Evolutionary conservation across 2,329 filamentous ascomycete genomes (phyloP).

Genomic region (Cladosporium colombiae): DNA sequence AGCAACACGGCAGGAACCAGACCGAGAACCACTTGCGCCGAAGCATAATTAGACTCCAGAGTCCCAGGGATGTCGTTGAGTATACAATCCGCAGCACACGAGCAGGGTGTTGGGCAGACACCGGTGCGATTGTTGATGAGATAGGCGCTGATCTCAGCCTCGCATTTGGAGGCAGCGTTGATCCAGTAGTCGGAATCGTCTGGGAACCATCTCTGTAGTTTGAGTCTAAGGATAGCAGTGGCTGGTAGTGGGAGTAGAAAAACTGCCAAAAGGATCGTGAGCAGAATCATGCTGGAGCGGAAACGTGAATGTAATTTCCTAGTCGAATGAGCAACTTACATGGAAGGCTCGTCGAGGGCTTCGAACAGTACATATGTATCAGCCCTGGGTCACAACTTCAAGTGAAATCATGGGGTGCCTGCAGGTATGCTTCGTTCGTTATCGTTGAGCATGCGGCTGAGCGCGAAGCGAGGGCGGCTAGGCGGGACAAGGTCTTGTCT

Average conservation of each 20-base stretch:
- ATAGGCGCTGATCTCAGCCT: neutral
- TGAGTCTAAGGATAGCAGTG: neutral
- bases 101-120: neutral
- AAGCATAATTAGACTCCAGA: conserved; percentile 1
- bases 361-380: neutral
- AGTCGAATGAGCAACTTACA: neutral
- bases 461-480: neutral
- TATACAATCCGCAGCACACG: conserved; percentile 3
- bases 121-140: neutral
- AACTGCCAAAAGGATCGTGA: neutral
- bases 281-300: neutral
- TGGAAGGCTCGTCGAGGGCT: neutral
- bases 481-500: neutral
- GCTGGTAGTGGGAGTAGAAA: neutral
- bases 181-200: neutral
- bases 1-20: conserved; percentile 3
- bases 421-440: neutral
- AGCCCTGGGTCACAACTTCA: neutral
- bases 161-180: conserved; percentile 2
- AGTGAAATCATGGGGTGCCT: neutral
- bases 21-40: conserved; percentile 1
- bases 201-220: neutral
- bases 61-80: neutral
- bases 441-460: neutral
- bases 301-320: neutral